phyloP scores from a whole-genome alignment of 371 early-diverging fungal species.

The Syncephalastrum contaminatum region DNA sequence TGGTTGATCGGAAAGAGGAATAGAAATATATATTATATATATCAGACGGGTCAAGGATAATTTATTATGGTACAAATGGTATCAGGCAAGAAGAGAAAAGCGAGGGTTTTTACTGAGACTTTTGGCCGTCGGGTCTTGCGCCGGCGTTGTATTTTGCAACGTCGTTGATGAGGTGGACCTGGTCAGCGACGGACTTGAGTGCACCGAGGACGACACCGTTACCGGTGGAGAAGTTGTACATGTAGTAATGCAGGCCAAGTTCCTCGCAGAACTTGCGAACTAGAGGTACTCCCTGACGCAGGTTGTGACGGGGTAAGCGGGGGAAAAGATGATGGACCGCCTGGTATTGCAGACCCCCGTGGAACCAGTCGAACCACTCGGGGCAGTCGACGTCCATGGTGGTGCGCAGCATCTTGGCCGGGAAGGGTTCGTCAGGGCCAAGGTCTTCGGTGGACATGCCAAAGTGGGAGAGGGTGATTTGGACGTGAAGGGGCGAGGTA shows the following conservation, averaged over 20 bases:
- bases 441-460: slow-evolving; percentile 89
- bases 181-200: slow-evolving; percentile 72
- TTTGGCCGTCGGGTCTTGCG: slow-evolving; percentile 24
- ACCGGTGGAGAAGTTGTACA: slow-evolving; percentile 69
- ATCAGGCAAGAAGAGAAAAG: not conserved
- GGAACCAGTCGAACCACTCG: slow-evolving; percentile 94
- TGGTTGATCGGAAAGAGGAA: too few relatives aligned
- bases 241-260: slow-evolving; percentile 66
- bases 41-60: not conserved
- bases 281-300: slow-evolving; percentile 69
- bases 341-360: slow-evolving; percentile 96
- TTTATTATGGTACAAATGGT: slow-evolving; percentile 1
- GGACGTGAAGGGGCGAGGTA: slow-evolving; percentile 89
- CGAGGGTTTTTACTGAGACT: too few relatives aligned
- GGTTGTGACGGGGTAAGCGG: slow-evolving; percentile 87
- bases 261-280: slow-evolving; percentile 78
- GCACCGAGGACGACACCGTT: slow-evolving; percentile 67
- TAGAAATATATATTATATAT: too few relatives aligned
- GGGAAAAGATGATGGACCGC: slow-evolving; percentile 96
- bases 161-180: slow-evolving; percentile 59
- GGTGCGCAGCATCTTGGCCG: slow-evolving; percentile 84
- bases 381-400: slow-evolving; percentile 98
- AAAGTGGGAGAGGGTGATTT: slow-evolving; percentile 95
- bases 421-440: slow-evolving; percentile 75
- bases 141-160: slow-evolving; percentile 58